A percentile compares a stretch with the other conserved stretches of the same genome.
Conservation (phyloP, 163 green algal genomes). For the Chlamydomonas reinhardtii region DNA sequence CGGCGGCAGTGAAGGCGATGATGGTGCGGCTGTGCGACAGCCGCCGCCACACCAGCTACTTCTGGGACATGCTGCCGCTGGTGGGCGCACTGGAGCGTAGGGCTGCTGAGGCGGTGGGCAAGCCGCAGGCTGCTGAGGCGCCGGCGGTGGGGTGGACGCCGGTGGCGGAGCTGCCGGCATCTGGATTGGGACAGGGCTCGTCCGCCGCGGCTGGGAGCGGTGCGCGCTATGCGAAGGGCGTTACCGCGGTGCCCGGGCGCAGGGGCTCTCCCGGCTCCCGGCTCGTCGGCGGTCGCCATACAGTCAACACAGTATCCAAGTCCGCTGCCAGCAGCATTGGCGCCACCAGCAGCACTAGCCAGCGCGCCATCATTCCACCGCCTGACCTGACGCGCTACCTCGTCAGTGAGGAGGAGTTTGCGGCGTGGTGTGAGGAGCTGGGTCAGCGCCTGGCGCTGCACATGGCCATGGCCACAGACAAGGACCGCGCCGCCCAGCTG, state of each 20-base stretch:
- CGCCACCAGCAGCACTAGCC: not conserved
- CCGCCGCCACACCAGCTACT: slow-evolving; percentile 17
- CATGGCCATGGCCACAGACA: slow-evolving; percentile 15
- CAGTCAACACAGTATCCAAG: too few species aligned
- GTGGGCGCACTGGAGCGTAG: slow-evolving; percentile 34
- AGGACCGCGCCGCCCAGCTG: slow-evolving; percentile 10
- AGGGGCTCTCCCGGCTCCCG: too few species aligned
- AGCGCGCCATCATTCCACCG: not conserved
- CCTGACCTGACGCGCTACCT: slow-evolving; percentile 22
- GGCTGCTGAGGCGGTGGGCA: not conserved
- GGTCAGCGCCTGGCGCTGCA: slow-evolving; percentile 20
- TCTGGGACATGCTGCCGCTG: slow-evolving; percentile 43
- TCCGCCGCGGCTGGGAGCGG: too few species aligned
- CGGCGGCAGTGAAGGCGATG: slow-evolving; percentile 17
- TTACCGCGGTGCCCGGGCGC: too few species aligned
- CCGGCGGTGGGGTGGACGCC: too few species aligned
- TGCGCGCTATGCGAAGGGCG: too few species aligned
- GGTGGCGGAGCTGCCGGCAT: too few species aligned
- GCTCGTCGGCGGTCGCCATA: too few species aligned
- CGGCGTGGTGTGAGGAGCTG: slow-evolving; percentile 10
- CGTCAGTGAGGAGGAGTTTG: slow-evolving; percentile 30
- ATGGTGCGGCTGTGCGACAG: slow-evolving; percentile 43
- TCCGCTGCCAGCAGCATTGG: too few species aligned
- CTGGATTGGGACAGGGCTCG: too few species aligned
- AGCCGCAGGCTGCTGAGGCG: too few species aligned